Evolutionary conservation across 2,329 filamentous ascomycete genomes (phyloP), one percentile per base, ranked within the genome.

Genomic region (Sporothrix euskadiensis): DNA sequence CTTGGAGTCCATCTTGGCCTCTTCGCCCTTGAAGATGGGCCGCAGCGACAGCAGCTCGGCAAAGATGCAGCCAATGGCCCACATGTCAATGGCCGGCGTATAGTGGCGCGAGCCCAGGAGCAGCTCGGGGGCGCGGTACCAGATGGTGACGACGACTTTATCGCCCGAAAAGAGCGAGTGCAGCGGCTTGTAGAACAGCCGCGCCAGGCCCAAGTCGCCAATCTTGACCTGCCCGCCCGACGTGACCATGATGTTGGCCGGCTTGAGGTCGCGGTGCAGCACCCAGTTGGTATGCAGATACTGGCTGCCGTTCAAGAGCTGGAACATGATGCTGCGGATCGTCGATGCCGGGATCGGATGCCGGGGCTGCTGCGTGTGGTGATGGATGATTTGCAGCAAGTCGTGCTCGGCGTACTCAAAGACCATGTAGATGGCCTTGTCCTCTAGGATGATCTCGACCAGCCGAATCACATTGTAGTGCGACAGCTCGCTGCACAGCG

Each of bases 391-490:
- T 81, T 99, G 96, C 4, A 99, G 86, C 52, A 99, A 84, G 82
- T 99, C 96, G 81, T 99, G 96, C 82, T 99, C 96, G 77, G 96
- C 96, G 81, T 97, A 99, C 82, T 98, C 96, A 78, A 99, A 98
- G 1, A 99, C 94, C 92, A 99, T 99, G 83, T 94, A 99, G 81
- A 99, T 98, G 84, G 94, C 98, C 84, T 98, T 98, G 82, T 97
- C 94, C 83, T 99, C 95, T 3, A 99, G 87, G 78, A 99, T 97
- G 79, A 97, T 98, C 83, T 99, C 96, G 75, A 95, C 90, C 0
- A 98, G 89, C 74, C 92, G 90, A 77, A 99, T 95, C 47, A 99
- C 91, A 80, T 98, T 98, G 73, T 89, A 85, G 81, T 99, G 94
- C 74, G 88, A 90, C 35, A 99, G 87, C 80, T 99, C 96, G 52